A percentile compares a stretch with the other conserved stretches of the same genome.
Conservation (phyloP, 805 yeast species). For the Kurtzmaniella fragi region DNA sequence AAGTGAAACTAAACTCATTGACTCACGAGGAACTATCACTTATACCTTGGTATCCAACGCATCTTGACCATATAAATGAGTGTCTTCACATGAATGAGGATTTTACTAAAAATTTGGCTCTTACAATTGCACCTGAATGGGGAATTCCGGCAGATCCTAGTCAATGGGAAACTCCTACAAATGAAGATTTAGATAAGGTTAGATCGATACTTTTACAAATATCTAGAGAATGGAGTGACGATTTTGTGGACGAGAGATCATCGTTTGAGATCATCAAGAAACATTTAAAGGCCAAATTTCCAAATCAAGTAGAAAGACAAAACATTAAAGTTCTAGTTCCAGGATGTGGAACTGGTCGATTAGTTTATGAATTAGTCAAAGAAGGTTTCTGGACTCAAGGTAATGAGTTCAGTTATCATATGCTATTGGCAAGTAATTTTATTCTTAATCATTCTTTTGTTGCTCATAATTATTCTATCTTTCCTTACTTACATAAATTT, state of each 20-base stretch:
- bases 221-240: slow-evolving; percentile 58
- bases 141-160: slow-evolving; percentile 35
- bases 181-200: slow-evolving; percentile 52
- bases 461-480: slow-evolving; percentile 36
- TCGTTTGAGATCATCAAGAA: slow-evolving; percentile 35
- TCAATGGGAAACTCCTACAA: slow-evolving; percentile 38
- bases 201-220: slow-evolving; percentile 51
- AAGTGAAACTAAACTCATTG: slow-evolving; percentile 22
- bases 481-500: slow-evolving; percentile 52
- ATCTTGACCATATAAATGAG: slow-evolving; percentile 34
- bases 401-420: slow-evolving; percentile 61
- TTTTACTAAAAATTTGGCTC: slow-evolving; percentile 41
- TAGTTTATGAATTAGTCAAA: slow-evolving; percentile 50
- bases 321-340: slow-evolving; percentile 48
- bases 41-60: slow-evolving; percentile 46
- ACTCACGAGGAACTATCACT: slow-evolving; percentile 35
- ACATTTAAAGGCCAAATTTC: slow-evolving; percentile 30
- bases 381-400: slow-evolving; percentile 62
- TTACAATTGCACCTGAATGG: slow-evolving; percentile 44
- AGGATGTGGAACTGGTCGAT: slow-evolving; percentile 61
- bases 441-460: slow-evolving; percentile 44
- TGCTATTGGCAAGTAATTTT: slow-evolving; percentile 53
- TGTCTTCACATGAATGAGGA: slow-evolving; percentile 42
- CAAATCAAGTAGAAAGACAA: slow-evolving; percentile 30
- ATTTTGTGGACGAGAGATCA: slow-evolving; percentile 45